These are phyloP conservation scores for Taiozyma onychis DNA, from an alignment of 1,139 yeast genomes.

Conservation along the genomic window DNA sequence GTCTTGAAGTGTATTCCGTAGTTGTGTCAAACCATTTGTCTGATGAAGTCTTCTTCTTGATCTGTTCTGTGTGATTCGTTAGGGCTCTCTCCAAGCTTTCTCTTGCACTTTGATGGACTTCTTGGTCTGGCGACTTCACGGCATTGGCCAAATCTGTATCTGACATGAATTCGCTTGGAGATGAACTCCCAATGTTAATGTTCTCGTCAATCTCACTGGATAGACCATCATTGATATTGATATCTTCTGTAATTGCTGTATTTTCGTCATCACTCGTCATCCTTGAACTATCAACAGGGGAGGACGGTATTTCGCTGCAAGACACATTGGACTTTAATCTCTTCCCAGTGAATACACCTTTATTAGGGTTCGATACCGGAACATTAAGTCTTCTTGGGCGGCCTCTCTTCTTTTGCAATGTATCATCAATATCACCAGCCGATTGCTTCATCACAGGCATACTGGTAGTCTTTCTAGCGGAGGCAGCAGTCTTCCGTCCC, in stretches of 20 bases:
- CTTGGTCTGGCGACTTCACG: slow-evolving; percentile 24
- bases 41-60: slow-evolving; percentile 1
- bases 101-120: slow-evolving; percentile 16
- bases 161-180: slow-evolving; percentile 36
- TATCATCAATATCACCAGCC: neutral
- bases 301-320: neutral
- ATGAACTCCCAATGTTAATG: slow-evolving; percentile 20
- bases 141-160: slow-evolving; percentile 37
- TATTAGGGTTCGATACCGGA: slow-evolving; percentile 17
- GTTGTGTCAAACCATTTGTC: slow-evolving; percentile 25
- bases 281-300: slow-evolving; percentile 1
- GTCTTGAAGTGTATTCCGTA: slow-evolving; percentile 35
- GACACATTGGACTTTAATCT: slow-evolving; percentile 2
- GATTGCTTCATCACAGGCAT: slow-evolving; percentile 23
- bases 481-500: slow-evolving; percentile 12
- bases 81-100: slow-evolving; percentile 21
- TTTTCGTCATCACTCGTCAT: slow-evolving; percentile 8
- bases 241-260: slow-evolving; percentile 6
- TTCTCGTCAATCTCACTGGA: slow-evolving; percentile 32
- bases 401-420: slow-evolving; percentile 34
- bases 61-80: slow-evolving; percentile 10
- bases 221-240: slow-evolving; percentile 33
- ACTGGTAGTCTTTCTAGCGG: slow-evolving; percentile 20
- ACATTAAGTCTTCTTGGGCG: slow-evolving; percentile 38
- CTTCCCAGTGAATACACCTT: slow-evolving; percentile 20